These are phyloP conservation scores for Aspergillus japonicus DNA, from an alignment of 2,329 filamentous ascomycete genomes.

Conservation along the genomic window DNA sequence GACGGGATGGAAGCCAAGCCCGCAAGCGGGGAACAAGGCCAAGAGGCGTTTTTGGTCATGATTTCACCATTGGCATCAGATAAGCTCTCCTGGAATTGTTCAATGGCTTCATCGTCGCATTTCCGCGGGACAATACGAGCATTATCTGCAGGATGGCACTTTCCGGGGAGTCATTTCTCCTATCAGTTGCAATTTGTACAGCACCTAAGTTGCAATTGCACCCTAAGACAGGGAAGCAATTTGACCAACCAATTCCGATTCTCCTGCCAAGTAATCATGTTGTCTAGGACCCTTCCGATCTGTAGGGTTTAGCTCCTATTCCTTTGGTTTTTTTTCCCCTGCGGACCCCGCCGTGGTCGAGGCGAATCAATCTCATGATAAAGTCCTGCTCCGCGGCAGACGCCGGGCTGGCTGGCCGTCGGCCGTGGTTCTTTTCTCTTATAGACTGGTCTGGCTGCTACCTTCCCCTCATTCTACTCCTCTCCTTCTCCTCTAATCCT, in stretches of 20 bases:
- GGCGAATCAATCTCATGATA: conserved; percentile 10
- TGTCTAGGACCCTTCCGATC: not conserved
- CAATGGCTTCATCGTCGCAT: not conserved
- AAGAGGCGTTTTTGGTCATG: not conserved
- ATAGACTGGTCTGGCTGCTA: not conserved
- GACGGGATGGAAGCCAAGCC: not conserved
- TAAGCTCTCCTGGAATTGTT: not conserved
- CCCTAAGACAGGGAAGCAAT: not conserved
- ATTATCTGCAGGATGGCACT: not conserved
- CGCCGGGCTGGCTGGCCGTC: not conserved
- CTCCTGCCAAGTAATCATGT: not conserved
- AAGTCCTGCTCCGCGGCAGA: conserved; percentile 3
- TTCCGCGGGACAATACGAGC: not conserved
- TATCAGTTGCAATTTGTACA: not conserved
- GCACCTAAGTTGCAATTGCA: not conserved
- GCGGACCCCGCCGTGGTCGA: conserved; percentile 5
- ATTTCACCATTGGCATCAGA: not conserved
- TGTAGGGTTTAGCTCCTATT: not conserved
- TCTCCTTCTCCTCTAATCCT: not conserved
- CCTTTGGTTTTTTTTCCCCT: not conserved
- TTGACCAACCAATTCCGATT: not conserved
- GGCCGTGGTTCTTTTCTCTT: not conserved
- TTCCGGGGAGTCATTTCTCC: not conserved
- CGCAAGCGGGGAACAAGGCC: not conserved
- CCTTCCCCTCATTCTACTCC: not conserved